Conservation (phyloP, 306 rosid species). For the Quercus variabilis region DNA sequence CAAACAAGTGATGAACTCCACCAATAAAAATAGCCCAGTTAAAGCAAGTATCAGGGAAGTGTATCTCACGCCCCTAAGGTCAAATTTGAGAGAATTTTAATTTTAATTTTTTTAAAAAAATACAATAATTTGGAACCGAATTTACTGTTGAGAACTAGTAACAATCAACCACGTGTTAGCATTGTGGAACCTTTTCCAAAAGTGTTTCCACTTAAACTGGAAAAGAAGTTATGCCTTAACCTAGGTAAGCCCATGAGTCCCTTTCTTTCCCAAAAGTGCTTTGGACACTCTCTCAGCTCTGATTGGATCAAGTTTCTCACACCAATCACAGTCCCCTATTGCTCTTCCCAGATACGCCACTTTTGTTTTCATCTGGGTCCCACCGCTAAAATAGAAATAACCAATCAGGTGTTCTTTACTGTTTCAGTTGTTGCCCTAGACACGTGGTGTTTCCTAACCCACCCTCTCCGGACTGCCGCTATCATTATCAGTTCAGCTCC, state of each 20-base stretch:
- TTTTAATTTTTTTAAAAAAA: accelerated
- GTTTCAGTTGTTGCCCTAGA: conserved; percentile 43
- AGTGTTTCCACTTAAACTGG: conserved; percentile 34
- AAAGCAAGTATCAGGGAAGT: background rate
- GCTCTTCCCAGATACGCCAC: conserved; percentile 41
- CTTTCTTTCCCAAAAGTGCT: conserved; percentile 12
- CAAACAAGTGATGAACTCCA: too few species aligned
- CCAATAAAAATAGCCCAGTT: background rate
- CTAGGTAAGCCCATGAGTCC: conserved; percentile 56
- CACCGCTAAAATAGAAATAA: background rate
- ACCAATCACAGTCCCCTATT: conserved; percentile 33
- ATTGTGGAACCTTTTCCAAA: conserved; percentile 30
- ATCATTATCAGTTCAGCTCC: conserved; percentile 61
- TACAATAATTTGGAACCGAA: background rate
- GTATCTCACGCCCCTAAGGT: background rate
- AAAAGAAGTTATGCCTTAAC: conserved; percentile 46
- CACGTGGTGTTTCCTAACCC: conserved; percentile 58
- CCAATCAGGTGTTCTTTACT: conserved; percentile 33
- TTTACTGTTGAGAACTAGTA: conserved; percentile 27
- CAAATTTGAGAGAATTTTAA: background rate
- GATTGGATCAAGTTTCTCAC: conserved; percentile 30
- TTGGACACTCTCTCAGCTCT: conserved; percentile 15
- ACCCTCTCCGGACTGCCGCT: conserved; percentile 57
- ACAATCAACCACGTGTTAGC: conserved; percentile 31
- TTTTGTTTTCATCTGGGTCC: conserved; percentile 11